Base-by-base conservation (phyloP, 2,329 filamentous ascomycete genomes). In the Ceratocystis destructans region DNA sequence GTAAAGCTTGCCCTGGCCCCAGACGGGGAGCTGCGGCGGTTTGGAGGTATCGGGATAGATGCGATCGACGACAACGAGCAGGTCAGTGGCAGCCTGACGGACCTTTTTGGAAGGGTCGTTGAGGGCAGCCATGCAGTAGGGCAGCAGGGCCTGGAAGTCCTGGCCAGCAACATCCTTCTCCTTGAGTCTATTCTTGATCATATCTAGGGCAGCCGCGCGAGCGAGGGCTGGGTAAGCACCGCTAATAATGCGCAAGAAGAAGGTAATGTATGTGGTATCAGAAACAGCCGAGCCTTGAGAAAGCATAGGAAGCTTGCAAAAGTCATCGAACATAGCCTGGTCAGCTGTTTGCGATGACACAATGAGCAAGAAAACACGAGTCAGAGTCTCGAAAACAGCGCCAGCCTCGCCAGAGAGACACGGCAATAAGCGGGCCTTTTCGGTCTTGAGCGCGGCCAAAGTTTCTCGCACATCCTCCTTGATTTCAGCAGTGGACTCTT, bases 71-170 rank as follows among this genome's bases (percentile, higher is more conserved):
- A 82, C 78, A 31, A 82, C 76, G 41, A 90, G 73, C 41, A 92
- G 79, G 64, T 87, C 82, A 25, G 87, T 85, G 22, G 91, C 88
- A 63, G 89, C 85, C 69, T 86, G 84, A 57, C 92, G 87, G 53
- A 96, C 87, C 69, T 85, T 84, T 69, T 87, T 85, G 1, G 89
- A 89, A 4, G 85, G 77, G 73, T 97, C 93, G 28, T 84, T 80
- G 20, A 97, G 81, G 25, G 88, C 88, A 46, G 82, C 79, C 59
- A 96, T 77, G 41, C 87, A 79, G 75, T 96, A 96, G 1, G 93
- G 93, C n/a, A 96, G 73, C 20, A 96, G 74, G 10, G 84, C 83
- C 73, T 97, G 93, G 62, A 92, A 80, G 73, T 96, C 88, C 6
- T 82, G 72, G 22, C 77, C 77, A 25, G 72, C 74, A 65, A 77